Percentiles rank a stretch among this genome's conserved stretches.
These are phyloP conservation scores for Melampsora larici-populina DNA, from an alignment of 1,284 basidiomycete species.

Conservation along the genomic window DNA sequence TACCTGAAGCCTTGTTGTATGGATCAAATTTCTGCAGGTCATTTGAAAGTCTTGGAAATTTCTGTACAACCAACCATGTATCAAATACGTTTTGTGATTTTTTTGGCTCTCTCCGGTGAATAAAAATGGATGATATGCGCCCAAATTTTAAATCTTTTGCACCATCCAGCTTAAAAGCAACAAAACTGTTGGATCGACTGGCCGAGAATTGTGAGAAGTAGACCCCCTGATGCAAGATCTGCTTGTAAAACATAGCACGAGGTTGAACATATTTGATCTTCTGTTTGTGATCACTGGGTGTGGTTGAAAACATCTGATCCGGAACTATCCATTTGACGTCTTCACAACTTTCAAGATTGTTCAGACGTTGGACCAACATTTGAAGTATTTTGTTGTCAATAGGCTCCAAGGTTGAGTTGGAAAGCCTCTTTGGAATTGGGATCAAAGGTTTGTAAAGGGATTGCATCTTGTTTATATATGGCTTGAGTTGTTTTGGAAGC, in stretches of 20 bases:
- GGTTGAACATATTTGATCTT: background rate
- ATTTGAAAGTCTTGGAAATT: background rate
- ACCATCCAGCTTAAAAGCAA: too few relatives aligned
- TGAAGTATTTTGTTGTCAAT: background rate
- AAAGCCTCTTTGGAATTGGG: constrained; percentile 59
- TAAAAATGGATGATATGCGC: too few relatives aligned
- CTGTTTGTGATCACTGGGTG: background rate
- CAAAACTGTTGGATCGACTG: background rate
- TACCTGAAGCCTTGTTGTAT: background rate
- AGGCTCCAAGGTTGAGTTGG: constrained; percentile 60
- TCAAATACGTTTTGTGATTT: too few relatives aligned
- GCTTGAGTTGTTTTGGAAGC: background rate
- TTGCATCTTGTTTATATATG: background rate
- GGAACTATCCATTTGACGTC: too few relatives aligned
- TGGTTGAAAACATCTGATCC: too few relatives aligned
- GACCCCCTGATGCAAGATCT: background rate
- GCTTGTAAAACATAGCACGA: background rate
- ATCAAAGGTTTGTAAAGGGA: background rate
- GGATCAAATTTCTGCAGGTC: background rate
- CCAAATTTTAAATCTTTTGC: too few relatives aligned
- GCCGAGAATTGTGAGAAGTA: background rate
- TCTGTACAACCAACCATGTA: background rate
- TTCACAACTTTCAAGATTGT: background rate
- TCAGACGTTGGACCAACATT: background rate
- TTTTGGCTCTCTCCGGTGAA: too few relatives aligned